Base-by-base conservation (phyloP, 2,329 filamentous ascomycete genomes). In the Trematosphaeria pertusa region DNA sequence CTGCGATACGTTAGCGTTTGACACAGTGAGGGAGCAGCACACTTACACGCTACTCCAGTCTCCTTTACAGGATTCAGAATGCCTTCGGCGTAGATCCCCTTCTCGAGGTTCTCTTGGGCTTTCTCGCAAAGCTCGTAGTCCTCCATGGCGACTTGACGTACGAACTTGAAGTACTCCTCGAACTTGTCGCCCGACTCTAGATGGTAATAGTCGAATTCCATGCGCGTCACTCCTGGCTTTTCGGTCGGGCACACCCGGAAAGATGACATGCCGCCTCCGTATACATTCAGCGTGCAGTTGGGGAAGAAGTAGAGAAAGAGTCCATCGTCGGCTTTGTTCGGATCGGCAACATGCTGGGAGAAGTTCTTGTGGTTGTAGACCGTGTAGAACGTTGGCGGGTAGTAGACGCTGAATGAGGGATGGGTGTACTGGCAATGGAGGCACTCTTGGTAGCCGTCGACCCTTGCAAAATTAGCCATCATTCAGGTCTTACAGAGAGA, bases 201-300 rank as follows among this genome's bases (percentile, higher is more conserved):
- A 46, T 83, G 79, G 53, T 82, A 83, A 51, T 84, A 84, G 56
- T 83, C 81, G 48, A 84, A 84, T 54, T 83, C 80, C 80, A 83
- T 83, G 11, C 78, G 70, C 0, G 77, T 78, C 14, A 79, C 67
- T 0, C 74, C 72, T 0, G 81, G 79, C 18, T 79, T 72, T 1
- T 73, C 64, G 0, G 75, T 78, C 1, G 81, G 81, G 50, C 79
- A 80, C 1, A 81, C 79, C 1, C 81, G 76, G 65, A 82, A 84
- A 4, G 74, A 79, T 9, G 77, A 78, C 79, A 83, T 82, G 3
- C 81, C 81, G 1, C 81, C 81, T 1, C 79, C 81, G 44, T 84
- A 83, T 30, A 83, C 76, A 45, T 82, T 82, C 35, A 83, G 57
- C 0, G 79, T 82, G 56, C 78, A 81, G 48, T 76, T 80, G 0